Conservation (phyloP, 306 rosid genomes). For the Trifolium subterraneum region DNA sequence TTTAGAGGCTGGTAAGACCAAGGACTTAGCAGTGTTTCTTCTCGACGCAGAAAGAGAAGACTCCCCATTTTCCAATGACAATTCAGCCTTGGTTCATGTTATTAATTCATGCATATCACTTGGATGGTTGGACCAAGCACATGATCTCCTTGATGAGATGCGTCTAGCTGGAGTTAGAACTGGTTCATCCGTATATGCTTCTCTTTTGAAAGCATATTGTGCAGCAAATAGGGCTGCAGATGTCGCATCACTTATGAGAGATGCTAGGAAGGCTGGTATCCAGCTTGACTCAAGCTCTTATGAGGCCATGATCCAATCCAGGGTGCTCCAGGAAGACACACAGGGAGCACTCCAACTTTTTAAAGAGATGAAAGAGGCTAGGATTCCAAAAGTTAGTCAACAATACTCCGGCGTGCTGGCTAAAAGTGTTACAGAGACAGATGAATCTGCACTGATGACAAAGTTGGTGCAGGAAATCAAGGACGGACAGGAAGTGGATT, state of each 20-base stretch:
- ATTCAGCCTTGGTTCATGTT: slow-evolving; percentile 76
- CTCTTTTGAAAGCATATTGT: slow-evolving; percentile 85
- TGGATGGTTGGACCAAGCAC: slow-evolving; percentile 94
- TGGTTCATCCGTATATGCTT: slow-evolving; percentile 66
- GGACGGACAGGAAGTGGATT: slow-evolving; percentile 74
- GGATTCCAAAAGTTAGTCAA: slow-evolving; percentile 63
- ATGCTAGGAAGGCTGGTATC: slow-evolving; percentile 82
- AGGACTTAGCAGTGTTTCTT: slow-evolving; percentile 80
- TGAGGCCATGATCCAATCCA: slow-evolving; percentile 77
- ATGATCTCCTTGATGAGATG: slow-evolving; percentile 90
- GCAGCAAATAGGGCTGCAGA: slow-evolving; percentile 65
- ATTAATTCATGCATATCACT: slow-evolving; percentile 76
- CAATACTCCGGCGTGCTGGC: slow-evolving; percentile 54
- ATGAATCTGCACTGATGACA: slow-evolving; percentile 62
- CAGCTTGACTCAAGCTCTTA: slow-evolving; percentile 82
- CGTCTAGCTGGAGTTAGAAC: slow-evolving; percentile 75
- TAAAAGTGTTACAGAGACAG: slow-evolving; percentile 48
- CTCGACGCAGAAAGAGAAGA: slow-evolving; percentile 71
- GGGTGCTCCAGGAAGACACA: slow-evolving; percentile 72
- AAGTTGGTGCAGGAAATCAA: slow-evolving; percentile 81
- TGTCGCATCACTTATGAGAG: slow-evolving; percentile 70
- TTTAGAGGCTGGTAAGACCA: slow-evolving; percentile 78
- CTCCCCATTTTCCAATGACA: slow-evolving; percentile 72
- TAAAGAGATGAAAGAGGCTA: slow-evolving; percentile 80
- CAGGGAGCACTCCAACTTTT: slow-evolving; percentile 76